Evolutionary conservation across 2,329 filamentous ascomycete species (phyloP).

Genomic region (Fusarium transvaalense): DNA sequence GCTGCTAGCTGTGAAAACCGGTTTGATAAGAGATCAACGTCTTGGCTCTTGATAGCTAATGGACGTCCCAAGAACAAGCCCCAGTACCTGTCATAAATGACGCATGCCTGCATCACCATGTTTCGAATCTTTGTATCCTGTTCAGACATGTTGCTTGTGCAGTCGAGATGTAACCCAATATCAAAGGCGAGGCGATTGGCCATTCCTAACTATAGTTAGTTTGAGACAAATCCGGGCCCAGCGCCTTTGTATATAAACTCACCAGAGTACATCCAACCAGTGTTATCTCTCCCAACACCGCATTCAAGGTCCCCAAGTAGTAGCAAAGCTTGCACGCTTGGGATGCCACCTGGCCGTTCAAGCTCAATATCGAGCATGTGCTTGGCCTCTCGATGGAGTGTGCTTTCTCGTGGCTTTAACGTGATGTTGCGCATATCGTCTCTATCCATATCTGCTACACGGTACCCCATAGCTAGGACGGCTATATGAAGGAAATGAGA

Average conservation of each 20-base stretch:
- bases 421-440: conserved; percentile 63
- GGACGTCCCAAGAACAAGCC: conserved; percentile 67
- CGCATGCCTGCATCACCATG: conserved; percentile 64
- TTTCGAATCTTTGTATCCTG: conserved; percentile 62
- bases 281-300: conserved; percentile 65
- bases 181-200: conserved; percentile 61
- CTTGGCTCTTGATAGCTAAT: conserved; percentile 65
- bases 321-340: conserved; percentile 65
- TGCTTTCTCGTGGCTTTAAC: conserved; percentile 62
- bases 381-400: conserved; percentile 66
- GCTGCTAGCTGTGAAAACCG: conserved; percentile 59
- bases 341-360: conserved; percentile 64
- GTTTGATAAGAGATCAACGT: conserved; percentile 62
- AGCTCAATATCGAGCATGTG: conserved; percentile 66
- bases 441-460: conserved; percentile 62
- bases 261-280: conserved; percentile 68
- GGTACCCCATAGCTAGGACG: conserved; percentile 65
- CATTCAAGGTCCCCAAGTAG: conserved; percentile 66
- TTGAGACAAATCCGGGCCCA: neutral
- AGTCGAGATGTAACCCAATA: conserved; percentile 63
- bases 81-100: conserved; percentile 68
- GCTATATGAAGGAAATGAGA: conserved; percentile 65
- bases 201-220: conserved; percentile 50
- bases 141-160: conserved; percentile 57
- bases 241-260: conserved; percentile 33